phyloP scores from a whole-genome alignment of 1,284 basidiomycete genomes.

The Takashimella koratensis region DNA sequence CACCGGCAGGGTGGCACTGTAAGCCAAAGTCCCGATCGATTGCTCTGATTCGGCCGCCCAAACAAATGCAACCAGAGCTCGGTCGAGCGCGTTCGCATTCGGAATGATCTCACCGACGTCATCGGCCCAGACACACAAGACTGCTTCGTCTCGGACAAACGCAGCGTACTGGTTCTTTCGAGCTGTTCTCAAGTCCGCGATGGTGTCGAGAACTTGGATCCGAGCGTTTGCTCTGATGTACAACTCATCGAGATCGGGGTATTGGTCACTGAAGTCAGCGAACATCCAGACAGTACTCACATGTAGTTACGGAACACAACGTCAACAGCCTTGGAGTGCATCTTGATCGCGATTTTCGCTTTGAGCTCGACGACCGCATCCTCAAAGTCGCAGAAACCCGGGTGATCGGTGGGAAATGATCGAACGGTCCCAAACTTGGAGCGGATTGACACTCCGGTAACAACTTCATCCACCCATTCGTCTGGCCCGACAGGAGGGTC shows the following conservation, averaged over 20 bases:
- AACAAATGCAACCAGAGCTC: constrained; percentile 70
- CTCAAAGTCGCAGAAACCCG: constrained; percentile 8
- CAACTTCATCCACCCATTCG: not conserved
- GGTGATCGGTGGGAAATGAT: constrained; percentile 8
- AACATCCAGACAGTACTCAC: constrained; percentile 2
- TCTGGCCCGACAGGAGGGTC: not conserved
- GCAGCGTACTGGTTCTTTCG: constrained; percentile 75
- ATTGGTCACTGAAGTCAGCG: constrained; percentile 4
- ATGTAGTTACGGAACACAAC: constrained; percentile 6
- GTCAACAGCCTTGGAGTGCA: constrained; percentile 7
- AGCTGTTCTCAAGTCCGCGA: constrained; percentile 59
- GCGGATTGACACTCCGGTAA: constrained; percentile 5
- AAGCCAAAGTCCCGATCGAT: not conserved
- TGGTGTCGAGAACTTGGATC: constrained; percentile 48
- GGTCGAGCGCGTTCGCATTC: constrained; percentile 57
- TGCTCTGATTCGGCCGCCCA: constrained; percentile 51
- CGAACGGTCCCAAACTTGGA: constrained; percentile 4
- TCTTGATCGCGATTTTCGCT: constrained; percentile 7
- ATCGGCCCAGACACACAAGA: constrained; percentile 72
- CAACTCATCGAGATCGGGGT: constrained; percentile 10
- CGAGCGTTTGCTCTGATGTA: constrained; percentile 14
- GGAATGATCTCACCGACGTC: constrained; percentile 64
- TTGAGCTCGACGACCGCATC: constrained; percentile 3
- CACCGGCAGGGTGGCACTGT: not conserved
- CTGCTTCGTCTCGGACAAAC: constrained; percentile 68